Conservation (phyloP, 371 early-diverging fungal species). For the Rhizomucor pusillus region DNA sequence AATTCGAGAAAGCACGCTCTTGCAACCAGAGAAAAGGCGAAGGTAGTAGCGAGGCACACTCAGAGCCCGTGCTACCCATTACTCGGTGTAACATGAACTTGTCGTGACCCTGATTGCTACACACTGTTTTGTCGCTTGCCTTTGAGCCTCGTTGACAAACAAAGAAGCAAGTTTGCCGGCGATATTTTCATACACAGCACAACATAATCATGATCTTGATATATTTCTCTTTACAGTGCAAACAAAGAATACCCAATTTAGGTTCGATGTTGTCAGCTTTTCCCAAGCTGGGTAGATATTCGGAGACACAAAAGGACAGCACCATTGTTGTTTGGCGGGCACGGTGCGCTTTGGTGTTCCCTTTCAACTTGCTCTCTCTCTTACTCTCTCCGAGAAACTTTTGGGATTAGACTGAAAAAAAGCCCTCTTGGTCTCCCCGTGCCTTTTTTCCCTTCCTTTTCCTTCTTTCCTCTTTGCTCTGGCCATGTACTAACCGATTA, state of each 20-base stretch:
- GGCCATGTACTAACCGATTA: conserved; percentile 1
- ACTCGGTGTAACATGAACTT: too few relatives aligned
- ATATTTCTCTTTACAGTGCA: too few relatives aligned
- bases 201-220: too few relatives aligned
- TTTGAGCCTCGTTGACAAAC: too few relatives aligned
- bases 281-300: too few relatives aligned
- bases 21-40: neutral
- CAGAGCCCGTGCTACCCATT: neutral
- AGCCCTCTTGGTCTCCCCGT: neutral
- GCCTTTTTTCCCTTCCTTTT: conserved; percentile 4
- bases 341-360: conserved; percentile 8
- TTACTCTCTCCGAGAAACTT: neutral
- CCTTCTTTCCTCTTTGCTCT: conserved; percentile 3
- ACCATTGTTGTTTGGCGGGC: conserved; percentile 13
- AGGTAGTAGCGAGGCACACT: neutral
- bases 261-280: too few relatives aligned
- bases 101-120: too few relatives aligned
- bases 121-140: too few relatives aligned
- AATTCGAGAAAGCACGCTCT: neutral
- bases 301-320: neutral
- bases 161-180: too few relatives aligned
- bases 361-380: conserved; percentile 4
- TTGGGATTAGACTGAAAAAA: neutral
- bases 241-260: too few relatives aligned
- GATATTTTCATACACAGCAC: too few relatives aligned